Evolutionary conservation across 2,329 filamentous ascomycete genomes (phyloP), one percentile per base, ranked within the genome.

Genomic region (Aspergillus caelatus): DNA sequence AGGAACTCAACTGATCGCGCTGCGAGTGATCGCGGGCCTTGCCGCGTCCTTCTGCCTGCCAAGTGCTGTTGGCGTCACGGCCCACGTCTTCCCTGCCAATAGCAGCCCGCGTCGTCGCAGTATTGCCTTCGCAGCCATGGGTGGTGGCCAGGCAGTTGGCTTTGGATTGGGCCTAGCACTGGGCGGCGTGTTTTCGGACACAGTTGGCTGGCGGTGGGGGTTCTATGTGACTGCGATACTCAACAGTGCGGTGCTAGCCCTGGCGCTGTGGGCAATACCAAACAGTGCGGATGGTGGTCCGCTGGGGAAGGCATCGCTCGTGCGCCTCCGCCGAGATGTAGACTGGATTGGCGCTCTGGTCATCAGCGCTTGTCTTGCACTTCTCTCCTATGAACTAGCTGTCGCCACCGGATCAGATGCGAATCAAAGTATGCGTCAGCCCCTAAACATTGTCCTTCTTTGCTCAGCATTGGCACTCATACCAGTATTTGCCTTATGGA

Each of bases 81-180:
- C 19, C 0, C 39, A 19, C 16, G 8, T 41, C 16, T 41, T 41
- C 16, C 16, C 8, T 41, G 39, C 39, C 8, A 41, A 41, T n/a
- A 41, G 19, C 8, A 41, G 8, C 19, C 16, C 39, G 8, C 39
- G 8, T n/a, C 3, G 39, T 8, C 16, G 4, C 19, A 19, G 39
- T 3, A 41, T n/a, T 4, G 7, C 16, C 3, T 41, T n/a, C 8
- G 39, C 39, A 10, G 16, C 39, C 39, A 41, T 41, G 39, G 12
- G 34, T 16, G 34, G 34, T 11, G 48, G 53, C 7, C 58, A 61
- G 52, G 43, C 58, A 1, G 32, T 64, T 36, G 62, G 66, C 39
- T 68, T 61, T 23, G 64, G 59, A 14, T 12, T 64, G 2, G 58
- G 62, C 3, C 19, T 64, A 1, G 43, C 39, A 3, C 45, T 63